phyloP scores from a whole-genome alignment of 1,284 basidiomycete genomes.

The Tylopilus sp. region DNA sequence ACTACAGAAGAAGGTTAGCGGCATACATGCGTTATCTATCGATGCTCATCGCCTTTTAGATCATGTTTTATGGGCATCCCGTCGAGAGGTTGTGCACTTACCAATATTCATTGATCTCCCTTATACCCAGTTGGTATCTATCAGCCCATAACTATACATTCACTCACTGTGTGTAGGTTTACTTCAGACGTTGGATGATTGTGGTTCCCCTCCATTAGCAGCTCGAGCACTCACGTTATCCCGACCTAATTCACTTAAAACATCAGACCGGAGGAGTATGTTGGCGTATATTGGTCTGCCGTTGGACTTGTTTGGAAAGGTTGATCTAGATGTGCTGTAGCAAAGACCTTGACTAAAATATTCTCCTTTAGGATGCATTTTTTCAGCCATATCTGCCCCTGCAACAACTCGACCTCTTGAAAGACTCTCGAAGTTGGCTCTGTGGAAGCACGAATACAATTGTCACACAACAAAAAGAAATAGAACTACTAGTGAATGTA shows the following conservation, averaged over 20 bases:
- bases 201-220: constrained; percentile 87
- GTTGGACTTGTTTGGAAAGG: constrained; percentile 85
- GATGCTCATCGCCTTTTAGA: constrained; percentile 53
- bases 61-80: constrained; percentile 97
- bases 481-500: constrained; percentile 92
- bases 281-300: constrained; percentile 91
- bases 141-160: not conserved
- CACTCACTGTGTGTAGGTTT: constrained; percentile 58
- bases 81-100: constrained; percentile 96
- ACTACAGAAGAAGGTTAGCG: constrained; percentile 81
- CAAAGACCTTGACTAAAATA: constrained; percentile 11
- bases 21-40: constrained; percentile 3
- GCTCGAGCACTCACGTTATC: constrained; percentile 68
- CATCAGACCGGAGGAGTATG: constrained; percentile 91
- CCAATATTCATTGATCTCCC: constrained; percentile 91
- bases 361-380: constrained; percentile 73
- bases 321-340: constrained; percentile 34
- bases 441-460: constrained; percentile 96
- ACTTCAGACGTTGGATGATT: constrained; percentile 88
- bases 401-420: constrained; percentile 92
- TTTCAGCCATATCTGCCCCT: constrained; percentile 98
- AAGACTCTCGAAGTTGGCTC: constrained; percentile 82
- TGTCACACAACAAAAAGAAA: constrained; percentile 90
- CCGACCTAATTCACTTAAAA: constrained; percentile 82
- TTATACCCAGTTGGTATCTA: constrained; percentile 70